Conservation (phyloP, 2,329 filamentous ascomycete genomes). For the Rutstroemia sp. region DNA sequence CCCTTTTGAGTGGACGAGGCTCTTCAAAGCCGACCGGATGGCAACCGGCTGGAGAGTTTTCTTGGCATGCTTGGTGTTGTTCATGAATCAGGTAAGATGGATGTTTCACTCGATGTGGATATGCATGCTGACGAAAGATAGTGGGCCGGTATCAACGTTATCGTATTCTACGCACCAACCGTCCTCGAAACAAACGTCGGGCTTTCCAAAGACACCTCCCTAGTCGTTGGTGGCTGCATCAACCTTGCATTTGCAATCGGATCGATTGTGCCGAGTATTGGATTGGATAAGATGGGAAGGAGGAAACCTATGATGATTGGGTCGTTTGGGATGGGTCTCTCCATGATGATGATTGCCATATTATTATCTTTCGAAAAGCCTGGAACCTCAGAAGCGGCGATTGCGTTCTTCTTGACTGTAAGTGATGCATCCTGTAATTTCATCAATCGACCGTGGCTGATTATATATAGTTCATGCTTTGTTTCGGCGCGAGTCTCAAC, state of each 20-base stretch:
- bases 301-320: conserved; percentile 71
- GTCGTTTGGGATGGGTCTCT: conserved; percentile 42
- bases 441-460: background rate
- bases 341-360: conserved; percentile 42
- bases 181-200: conserved; percentile 57
- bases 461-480: background rate
- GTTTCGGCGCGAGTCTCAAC: background rate
- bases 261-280: conserved; percentile 73
- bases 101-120: background rate
- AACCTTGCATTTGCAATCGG: conserved; percentile 50
- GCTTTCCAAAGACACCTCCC: conserved; percentile 40
- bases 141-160: conserved; percentile 16
- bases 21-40: conserved; percentile 14
- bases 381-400: background rate
- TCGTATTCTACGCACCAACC: conserved; percentile 29
- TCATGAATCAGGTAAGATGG: background rate
- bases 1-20: conserved; percentile 15
- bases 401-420: background rate
- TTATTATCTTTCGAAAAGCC: conserved; percentile 23
- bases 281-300: conserved; percentile 73
- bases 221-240: conserved; percentile 26
- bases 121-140: conserved; percentile 25
- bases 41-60: conserved; percentile 17
- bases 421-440: background rate
- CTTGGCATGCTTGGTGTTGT: conserved; percentile 10